Percentiles rank a stretch among this genome's conserved stretches.
phyloP scores from a whole-genome alignment of 2,329 filamentous ascomycete genomes.

The Alternaria gansuensis region DNA sequence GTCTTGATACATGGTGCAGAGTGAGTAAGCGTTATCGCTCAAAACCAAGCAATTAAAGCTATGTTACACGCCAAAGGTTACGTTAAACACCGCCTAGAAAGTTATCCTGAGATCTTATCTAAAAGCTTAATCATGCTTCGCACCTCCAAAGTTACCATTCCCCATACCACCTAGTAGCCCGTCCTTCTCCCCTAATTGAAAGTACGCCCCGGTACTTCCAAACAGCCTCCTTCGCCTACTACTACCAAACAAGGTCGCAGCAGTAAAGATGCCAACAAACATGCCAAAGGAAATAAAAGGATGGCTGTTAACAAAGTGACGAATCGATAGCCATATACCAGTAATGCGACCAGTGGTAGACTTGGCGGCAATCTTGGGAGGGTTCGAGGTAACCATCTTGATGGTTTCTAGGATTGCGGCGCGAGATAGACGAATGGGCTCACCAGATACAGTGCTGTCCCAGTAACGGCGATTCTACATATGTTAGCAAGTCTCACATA shows the following conservation, averaged over 20 bases:
- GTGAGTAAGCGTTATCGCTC: slow-evolving; percentile 4
- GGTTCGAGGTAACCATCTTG: slow-evolving; percentile 72
- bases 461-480: slow-evolving; percentile 87
- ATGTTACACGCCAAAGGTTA: slow-evolving; percentile 22
- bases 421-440: slow-evolving; percentile 86
- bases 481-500: slow-evolving; percentile 16
- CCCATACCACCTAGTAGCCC: slow-evolving; percentile 66
- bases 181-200: slow-evolving; percentile 73
- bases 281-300: slow-evolving; percentile 62
- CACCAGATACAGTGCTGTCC: slow-evolving; percentile 89
- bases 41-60: slow-evolving; percentile 15
- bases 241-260: slow-evolving; percentile 51
- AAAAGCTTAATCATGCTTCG: slow-evolving; percentile 44
- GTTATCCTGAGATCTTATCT: not conserved
- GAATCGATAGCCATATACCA: slow-evolving; percentile 68
- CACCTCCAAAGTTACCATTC: slow-evolving; percentile 55
- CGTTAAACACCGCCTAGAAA: slow-evolving; percentile 1
- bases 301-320: slow-evolving; percentile 55
- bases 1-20: not conserved
- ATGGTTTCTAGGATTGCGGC: slow-evolving; percentile 91
- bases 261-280: slow-evolving; percentile 65
- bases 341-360: slow-evolving; percentile 77
- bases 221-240: slow-evolving; percentile 52
- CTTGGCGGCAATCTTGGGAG: slow-evolving; percentile 77
- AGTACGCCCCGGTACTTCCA: slow-evolving; percentile 67